Percentiles rank a stretch among this genome's conserved stretches.
phyloP scores from a whole-genome alignment of 2,329 filamentous ascomycete species.

The Phialophora chinensis region DNA sequence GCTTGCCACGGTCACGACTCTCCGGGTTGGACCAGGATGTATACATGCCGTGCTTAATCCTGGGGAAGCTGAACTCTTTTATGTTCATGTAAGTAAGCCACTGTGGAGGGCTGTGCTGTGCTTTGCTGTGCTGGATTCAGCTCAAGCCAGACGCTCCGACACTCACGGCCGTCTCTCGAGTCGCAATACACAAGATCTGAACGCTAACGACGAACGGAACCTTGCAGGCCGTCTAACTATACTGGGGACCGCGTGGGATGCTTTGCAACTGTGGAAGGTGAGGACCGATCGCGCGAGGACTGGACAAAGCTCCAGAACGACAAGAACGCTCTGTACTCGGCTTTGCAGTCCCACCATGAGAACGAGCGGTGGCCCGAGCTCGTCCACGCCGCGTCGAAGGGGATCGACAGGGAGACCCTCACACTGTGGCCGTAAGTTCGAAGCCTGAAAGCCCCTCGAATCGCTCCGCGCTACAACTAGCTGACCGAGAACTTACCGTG shows the following conservation, averaged over 20 bases:
- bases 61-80: slow-evolving; percentile 34
- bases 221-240: slow-evolving; percentile 25
- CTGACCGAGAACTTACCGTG: background rate
- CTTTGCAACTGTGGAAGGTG: slow-evolving; percentile 31
- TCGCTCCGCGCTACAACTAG: background rate
- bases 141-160: background rate
- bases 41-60: slow-evolving; percentile 33
- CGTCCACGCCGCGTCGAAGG: slow-evolving; percentile 28
- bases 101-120: too few relatives aligned
- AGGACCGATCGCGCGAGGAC: slow-evolving; percentile 33
- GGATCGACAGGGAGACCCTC: slow-evolving; percentile 27
- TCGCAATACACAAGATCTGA: background rate
- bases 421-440: slow-evolving; percentile 34
- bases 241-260: slow-evolving; percentile 21
- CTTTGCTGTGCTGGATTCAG: background rate
- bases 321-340: slow-evolving; percentile 27
- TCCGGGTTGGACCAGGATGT: slow-evolving; percentile 7
- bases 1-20: slow-evolving; percentile 19
- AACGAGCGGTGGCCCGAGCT: slow-evolving; percentile 30
- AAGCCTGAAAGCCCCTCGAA: background rate
- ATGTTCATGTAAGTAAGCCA: slow-evolving; percentile 12
- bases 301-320: slow-evolving; percentile 34
- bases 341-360: slow-evolving; percentile 25
- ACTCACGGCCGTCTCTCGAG: background rate
- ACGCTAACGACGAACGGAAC: background rate